phyloP scores from a whole-genome alignment of 352 stramenopile genomes.

The Phytophthora pluvialis region DNA sequence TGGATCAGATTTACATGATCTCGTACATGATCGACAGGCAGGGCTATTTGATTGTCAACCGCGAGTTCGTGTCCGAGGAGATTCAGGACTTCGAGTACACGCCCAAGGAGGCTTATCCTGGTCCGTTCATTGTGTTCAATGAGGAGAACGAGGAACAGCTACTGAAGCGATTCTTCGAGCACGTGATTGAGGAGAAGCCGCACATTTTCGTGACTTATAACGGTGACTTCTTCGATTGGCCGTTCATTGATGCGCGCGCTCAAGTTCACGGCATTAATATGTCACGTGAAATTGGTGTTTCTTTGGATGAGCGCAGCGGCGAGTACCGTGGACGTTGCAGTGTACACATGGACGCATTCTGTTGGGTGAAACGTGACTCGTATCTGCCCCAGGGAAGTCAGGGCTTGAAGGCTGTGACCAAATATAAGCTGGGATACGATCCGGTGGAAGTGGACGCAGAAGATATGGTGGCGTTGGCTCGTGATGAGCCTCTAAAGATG shows the following conservation, averaged over 20 bases:
- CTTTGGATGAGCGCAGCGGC: constrained; percentile 68
- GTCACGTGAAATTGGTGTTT: constrained; percentile 86
- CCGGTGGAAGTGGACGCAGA: constrained; percentile 98
- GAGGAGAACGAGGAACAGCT: constrained; percentile 87
- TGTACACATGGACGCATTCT: constrained; percentile 99
- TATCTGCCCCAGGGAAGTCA: constrained; percentile 98
- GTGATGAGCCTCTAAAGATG: constrained; percentile 97
- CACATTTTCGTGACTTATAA: constrained; percentile 99
- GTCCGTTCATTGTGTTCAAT: constrained; percentile 98
- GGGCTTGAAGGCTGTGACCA: constrained; percentile 99
- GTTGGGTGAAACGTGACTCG: constrained; percentile 99
- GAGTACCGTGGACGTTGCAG: constrained; percentile 93
- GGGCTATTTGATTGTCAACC: constrained; percentile 97
- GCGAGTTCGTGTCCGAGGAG: constrained; percentile 97
- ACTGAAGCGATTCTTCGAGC: constrained; percentile 90
- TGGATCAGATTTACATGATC: constrained; percentile 97
- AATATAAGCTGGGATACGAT: constrained; percentile 99
- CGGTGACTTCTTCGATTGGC: constrained; percentile 99
- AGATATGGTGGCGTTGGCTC: constrained; percentile 97
- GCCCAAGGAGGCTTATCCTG: constrained; percentile 91
- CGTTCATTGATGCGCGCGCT: constrained; percentile 96
- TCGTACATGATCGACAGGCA: constrained; percentile 98
- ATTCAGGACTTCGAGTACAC: constrained; percentile 99
- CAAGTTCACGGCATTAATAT: constrained; percentile 94
- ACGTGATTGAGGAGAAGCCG: constrained; percentile 92